Percentiles rank a stretch among this genome's conserved stretches.
Conservation (phyloP, 768 basidiomycete species). For the Omphalotus guepiniiformis region DNA sequence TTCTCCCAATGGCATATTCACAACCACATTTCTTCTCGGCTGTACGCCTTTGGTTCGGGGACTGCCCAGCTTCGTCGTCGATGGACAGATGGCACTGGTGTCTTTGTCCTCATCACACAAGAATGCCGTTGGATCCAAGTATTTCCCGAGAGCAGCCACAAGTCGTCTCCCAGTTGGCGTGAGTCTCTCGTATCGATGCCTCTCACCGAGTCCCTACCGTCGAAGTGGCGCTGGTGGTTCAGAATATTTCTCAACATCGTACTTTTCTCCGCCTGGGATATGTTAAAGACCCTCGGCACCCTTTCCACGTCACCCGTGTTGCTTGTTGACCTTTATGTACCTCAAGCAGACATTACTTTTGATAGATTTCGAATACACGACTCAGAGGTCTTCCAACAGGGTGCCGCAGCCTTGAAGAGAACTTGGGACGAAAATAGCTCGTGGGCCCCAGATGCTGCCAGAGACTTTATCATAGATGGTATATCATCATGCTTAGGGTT, state of each 20-base stretch:
- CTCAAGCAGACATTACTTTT: conserved; percentile 36
- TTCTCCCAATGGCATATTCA: conserved; percentile 33
- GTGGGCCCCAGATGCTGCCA: no score
- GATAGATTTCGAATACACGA: conserved; percentile 39
- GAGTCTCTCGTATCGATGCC: not conserved
- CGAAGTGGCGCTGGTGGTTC: not conserved
- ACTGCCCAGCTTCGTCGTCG: conserved; percentile 35
- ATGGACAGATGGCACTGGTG: conserved; percentile 32
- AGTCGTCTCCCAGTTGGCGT: conserved; percentile 19
- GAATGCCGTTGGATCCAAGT: conserved; percentile 34
- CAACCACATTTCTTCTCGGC: conserved; percentile 25
- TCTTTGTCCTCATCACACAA: conserved; percentile 35
- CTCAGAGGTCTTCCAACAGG: conserved; percentile 35
- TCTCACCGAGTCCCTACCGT: not conserved
- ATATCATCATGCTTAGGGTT: no score
- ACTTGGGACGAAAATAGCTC: no score
- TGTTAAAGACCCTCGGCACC: not conserved
- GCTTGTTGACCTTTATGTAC: conserved; percentile 30
- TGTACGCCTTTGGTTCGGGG: conserved; percentile 36
- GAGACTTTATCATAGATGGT: no score
- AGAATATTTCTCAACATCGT: not conserved
- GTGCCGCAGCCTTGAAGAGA: no score
- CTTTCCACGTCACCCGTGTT: conserved; percentile 11
- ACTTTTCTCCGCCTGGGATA: not conserved
- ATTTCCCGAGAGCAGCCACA: no score